phyloP scores from a whole-genome alignment of 495 filamentous ascomycete genomes.

The Tuber borchii region DNA sequence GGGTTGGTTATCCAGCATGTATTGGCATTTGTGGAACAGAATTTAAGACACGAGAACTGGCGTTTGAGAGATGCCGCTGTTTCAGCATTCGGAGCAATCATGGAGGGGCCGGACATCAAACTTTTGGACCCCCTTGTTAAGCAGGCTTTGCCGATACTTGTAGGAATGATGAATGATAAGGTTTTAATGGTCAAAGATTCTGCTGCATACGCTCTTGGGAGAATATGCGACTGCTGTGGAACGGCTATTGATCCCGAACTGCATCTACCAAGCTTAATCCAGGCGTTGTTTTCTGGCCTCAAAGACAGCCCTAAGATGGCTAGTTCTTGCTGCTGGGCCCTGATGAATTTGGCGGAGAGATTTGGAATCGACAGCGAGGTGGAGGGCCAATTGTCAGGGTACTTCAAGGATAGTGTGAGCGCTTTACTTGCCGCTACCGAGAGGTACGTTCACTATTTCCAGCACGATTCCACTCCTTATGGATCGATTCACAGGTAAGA shows the following conservation, averaged over 20 bases:
- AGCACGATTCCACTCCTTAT: conserved; percentile 11
- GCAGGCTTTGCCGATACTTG: conserved; percentile 81
- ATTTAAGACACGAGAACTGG: conserved; percentile 87
- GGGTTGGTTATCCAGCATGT: conserved; percentile 73
- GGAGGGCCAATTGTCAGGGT: conserved; percentile 71
- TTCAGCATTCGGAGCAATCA: conserved; percentile 96
- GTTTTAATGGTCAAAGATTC: conserved; percentile 90
- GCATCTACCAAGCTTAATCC: conserved; percentile 76
- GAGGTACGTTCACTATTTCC: conserved; percentile 45
- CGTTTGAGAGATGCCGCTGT: conserved; percentile 88
- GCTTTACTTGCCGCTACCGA: conserved; percentile 80
- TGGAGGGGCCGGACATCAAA: conserved; percentile 93
- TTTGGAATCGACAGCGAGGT: conserved; percentile 63
- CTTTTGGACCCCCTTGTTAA: conserved; percentile 85
- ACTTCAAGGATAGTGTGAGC: conserved; percentile 87
- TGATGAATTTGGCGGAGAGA: conserved; percentile 96
- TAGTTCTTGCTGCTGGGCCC: conserved; percentile 93
- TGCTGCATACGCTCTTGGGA: conserved; percentile 91
- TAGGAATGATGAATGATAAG: conserved; percentile 91
- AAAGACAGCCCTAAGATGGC: conserved; percentile 94
- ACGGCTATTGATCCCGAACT: conserved; percentile 75
- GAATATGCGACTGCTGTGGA: conserved; percentile 85
- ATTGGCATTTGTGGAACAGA: conserved; percentile 79
- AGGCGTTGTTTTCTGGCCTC: conserved; percentile 81
- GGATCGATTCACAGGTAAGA: not conserved